Conservation (phyloP, 495 filamentous ascomycete species). For the Penicillium soppii region DNA sequence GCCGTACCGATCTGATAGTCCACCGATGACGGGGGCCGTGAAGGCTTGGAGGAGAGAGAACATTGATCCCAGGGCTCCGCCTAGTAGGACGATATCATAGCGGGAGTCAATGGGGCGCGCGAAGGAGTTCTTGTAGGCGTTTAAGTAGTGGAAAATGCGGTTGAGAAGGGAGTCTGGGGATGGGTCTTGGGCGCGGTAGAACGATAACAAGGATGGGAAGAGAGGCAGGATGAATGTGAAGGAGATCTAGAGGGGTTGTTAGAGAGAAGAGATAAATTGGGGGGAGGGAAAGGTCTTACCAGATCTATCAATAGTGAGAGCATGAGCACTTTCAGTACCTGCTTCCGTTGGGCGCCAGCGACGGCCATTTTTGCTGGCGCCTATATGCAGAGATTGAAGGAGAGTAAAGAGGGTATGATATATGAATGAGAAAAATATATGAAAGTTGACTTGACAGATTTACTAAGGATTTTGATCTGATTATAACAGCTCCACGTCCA, state of each 20-base stretch:
- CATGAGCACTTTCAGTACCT: conserved; percentile 78
- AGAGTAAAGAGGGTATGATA: no score
- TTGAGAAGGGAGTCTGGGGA: conserved; percentile 65
- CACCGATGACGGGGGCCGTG: conserved; percentile 88
- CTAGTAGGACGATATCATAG: conserved; percentile 96
- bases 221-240: conserved; percentile 98
- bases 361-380: conserved; percentile 34
- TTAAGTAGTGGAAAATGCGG: conserved; percentile 76
- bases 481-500: no score
- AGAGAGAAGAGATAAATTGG: neutral
- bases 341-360: conserved; percentile 60
- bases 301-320: conserved; percentile 70
- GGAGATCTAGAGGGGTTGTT: conserved; percentile 58
- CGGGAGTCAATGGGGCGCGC: conserved; percentile 89
- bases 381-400: no score
- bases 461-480: no score
- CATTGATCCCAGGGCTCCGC: conserved; percentile 88
- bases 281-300: conserved; percentile 36
- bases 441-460: no score
- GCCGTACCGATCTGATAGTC: conserved; percentile 84
- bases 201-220: conserved; percentile 89
- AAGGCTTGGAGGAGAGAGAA: conserved; percentile 93
- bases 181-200: conserved; percentile 75
- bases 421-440: no score
- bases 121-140: conserved; percentile 94